Conservation (phyloP, 768 basidiomycete genomes). For the Vararia minispora region DNA sequence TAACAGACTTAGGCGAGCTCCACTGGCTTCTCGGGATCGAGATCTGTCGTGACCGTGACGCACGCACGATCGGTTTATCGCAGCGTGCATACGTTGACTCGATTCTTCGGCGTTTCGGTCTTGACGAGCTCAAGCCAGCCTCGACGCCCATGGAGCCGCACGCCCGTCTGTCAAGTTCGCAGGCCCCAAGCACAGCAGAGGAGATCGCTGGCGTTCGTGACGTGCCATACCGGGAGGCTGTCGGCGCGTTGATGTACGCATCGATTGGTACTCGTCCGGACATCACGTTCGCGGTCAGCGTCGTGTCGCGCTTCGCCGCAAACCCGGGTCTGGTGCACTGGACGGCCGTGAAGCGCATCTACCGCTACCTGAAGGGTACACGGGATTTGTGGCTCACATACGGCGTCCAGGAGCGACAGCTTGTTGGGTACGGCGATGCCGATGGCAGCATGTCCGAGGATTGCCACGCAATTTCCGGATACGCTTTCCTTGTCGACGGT, state of each 20-base stretch:
- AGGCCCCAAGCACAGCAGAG: too few relatives aligned
- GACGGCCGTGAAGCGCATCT: constrained; percentile 25
- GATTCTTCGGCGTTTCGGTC: too few relatives aligned
- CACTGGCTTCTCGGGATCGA: too few relatives aligned
- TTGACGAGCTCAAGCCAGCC: too few relatives aligned
- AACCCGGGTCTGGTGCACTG: constrained; percentile 26
- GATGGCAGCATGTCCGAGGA: constrained; percentile 19
- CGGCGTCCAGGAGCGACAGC: neutral
- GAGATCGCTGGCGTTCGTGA: constrained; percentile 3
- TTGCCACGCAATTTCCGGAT: constrained; percentile 20
- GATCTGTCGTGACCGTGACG: too few relatives aligned
- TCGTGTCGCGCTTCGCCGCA: constrained; percentile 21
- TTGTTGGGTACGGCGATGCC: constrained; percentile 16
- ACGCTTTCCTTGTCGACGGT: constrained; percentile 20
- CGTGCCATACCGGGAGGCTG: constrained; percentile 16
- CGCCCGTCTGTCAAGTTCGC: too few relatives aligned
- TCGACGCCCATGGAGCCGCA: too few relatives aligned
- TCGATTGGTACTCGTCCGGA: constrained; percentile 25
- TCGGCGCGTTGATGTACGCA: constrained; percentile 25
- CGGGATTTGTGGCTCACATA: constrained; percentile 12
- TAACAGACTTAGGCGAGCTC: too few relatives aligned
- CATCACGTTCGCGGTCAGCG: constrained; percentile 25
- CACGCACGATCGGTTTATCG: too few relatives aligned
- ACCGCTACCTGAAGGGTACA: constrained; percentile 28
- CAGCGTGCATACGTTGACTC: too few relatives aligned